A percentile compares a stretch with the other conserved stretches of the same genome.
These are phyloP conservation scores for Cunninghamia lanceolata DNA, from an alignment of 75 land plant genomes.

Conservation along the genomic window DNA sequence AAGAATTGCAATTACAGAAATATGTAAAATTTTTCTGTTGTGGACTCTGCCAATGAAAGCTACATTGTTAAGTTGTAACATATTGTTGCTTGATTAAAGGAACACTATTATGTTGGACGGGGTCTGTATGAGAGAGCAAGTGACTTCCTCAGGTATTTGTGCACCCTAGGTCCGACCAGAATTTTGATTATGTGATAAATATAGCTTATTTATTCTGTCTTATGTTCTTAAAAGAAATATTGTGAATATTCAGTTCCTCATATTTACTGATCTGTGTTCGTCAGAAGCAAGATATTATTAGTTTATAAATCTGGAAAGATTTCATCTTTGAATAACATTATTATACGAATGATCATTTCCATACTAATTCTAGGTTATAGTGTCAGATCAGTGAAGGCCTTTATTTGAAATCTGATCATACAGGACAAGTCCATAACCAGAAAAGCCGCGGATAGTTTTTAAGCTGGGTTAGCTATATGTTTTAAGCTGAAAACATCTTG, in stretches of 20 bases:
- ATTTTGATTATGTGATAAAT: neutral
- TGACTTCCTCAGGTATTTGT: slow-evolving; percentile 33
- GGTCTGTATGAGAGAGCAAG: slow-evolving; percentile 40
- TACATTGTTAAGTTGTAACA: neutral
- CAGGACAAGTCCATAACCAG: no score
- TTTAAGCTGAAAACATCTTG: neutral
- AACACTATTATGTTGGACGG: slow-evolving; percentile 49
- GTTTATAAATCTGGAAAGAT: neutral
- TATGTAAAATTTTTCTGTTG: neutral
- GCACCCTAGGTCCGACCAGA: neutral
- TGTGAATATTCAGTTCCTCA: neutral
- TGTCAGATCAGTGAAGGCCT: neutral
- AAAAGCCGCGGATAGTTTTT: neutral
- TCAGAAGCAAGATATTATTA: neutral
- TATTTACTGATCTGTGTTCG: neutral
- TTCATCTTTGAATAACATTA: neutral
- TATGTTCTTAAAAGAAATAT: neutral
- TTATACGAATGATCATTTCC: neutral
- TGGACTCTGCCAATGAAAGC: neutral
- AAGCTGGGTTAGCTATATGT: neutral
- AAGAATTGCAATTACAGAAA: no score
- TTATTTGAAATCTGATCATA: neutral
- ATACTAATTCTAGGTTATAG: neutral
- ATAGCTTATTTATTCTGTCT: neutral
- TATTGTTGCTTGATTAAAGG: slow-evolving; percentile 16